Evolutionary conservation across 768 basidiomycete species (phyloP).

Genomic region (Chalciporus pseudorubinellus): DNA sequence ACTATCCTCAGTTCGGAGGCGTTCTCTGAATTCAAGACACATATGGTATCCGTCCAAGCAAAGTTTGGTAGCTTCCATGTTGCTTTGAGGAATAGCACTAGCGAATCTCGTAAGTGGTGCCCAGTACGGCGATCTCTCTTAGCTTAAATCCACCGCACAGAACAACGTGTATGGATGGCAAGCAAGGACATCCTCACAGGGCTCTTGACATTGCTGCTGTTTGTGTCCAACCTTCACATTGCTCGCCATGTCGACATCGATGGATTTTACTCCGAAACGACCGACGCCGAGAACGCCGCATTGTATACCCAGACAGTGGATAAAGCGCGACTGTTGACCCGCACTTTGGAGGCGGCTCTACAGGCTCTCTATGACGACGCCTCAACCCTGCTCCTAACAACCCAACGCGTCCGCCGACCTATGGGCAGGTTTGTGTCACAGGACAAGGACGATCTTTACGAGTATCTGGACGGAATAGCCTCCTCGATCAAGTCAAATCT

Average conservation of each 20-base stretch:
- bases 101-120: conserved; percentile 25
- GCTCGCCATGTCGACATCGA: conserved; percentile 84
- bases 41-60: conserved; percentile 50
- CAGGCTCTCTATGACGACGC: conserved; percentile 78
- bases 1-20: conserved; percentile 50
- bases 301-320: conserved; percentile 65
- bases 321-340: conserved; percentile 63
- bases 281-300: conserved; percentile 41
- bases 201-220: conserved; percentile 55
- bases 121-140: neutral
- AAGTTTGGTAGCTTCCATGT: conserved; percentile 38
- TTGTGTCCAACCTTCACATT: conserved; percentile 70
- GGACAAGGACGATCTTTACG: conserved; percentile 29
- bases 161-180: conserved; percentile 29
- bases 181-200: conserved; percentile 54
- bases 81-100: conserved; percentile 20
- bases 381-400: conserved; percentile 53
- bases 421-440: conserved; percentile 1
- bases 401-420: conserved; percentile 41
- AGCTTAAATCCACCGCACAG: conserved; percentile 17
- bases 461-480: conserved; percentile 49
- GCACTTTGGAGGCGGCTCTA: conserved; percentile 64
- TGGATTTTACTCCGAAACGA: conserved; percentile 54
- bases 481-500: conserved; percentile 57
- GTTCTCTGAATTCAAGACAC: conserved; percentile 50